These are phyloP conservation scores for Pezicula neosporulosa DNA, from an alignment of 2,329 filamentous ascomycete species.

Conservation along the genomic window DNA sequence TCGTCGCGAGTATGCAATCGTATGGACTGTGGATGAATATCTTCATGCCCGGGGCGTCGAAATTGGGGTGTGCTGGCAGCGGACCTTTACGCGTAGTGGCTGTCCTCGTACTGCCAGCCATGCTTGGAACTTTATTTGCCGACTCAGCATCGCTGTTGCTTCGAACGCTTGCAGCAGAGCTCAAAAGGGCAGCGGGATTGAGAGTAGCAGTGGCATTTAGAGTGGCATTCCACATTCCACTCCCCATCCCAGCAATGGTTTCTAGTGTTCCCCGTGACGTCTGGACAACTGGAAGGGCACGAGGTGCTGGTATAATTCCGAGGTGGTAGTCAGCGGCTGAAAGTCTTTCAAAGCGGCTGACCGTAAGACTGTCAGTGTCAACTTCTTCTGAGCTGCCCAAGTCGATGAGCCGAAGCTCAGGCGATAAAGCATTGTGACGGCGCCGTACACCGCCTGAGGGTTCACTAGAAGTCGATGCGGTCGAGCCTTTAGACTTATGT, in stretches of 20 bases:
- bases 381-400: slow-evolving; percentile 78
- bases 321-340: slow-evolving; percentile 91
- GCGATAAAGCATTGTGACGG: slow-evolving; percentile 75
- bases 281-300: slow-evolving; percentile 55
- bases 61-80: slow-evolving; percentile 22
- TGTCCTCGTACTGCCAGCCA: slow-evolving; percentile 31
- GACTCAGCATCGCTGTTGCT: slow-evolving; percentile 59
- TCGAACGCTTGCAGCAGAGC: slow-evolving; percentile 74
- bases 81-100: slow-evolving; percentile 42
- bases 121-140: slow-evolving; percentile 40
- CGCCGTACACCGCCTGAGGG: slow-evolving; percentile 64
- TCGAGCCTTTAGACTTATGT: slow-evolving; percentile 34
- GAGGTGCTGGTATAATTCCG: slow-evolving; percentile 73
- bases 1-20: slow-evolving; percentile 90
- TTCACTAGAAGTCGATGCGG: slow-evolving; percentile 49
- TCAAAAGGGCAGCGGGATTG: slow-evolving; percentile 84
- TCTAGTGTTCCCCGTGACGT: slow-evolving; percentile 73
- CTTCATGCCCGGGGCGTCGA: slow-evolving; percentile 56
- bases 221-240: slow-evolving; percentile 86
- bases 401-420: slow-evolving; percentile 89
- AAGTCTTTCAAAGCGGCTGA: slow-evolving; percentile 83
- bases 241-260: slow-evolving; percentile 66
- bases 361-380: slow-evolving; percentile 79
- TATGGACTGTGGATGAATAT: slow-evolving; percentile 97
- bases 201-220: slow-evolving; percentile 85